Conservation (phyloP, 1,284 basidiomycete genomes). For the Ustilago hordei region DNA sequence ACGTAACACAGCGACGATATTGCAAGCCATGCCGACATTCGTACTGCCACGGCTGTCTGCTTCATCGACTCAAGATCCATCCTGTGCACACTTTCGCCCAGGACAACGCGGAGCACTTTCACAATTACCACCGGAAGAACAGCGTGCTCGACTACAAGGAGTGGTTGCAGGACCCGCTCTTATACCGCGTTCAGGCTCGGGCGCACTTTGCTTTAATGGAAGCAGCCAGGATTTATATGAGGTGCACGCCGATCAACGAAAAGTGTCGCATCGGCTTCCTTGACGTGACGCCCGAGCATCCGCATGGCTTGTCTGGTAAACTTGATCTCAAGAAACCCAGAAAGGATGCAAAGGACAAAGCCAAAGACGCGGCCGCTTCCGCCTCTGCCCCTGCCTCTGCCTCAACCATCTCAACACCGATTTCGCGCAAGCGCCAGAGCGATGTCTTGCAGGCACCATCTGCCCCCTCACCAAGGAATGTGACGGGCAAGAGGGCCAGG, state of each 20-base stretch:
- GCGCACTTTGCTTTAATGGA: slow-evolving; percentile 46
- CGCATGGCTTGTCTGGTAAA: slow-evolving; percentile 33
- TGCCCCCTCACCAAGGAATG: slow-evolving; percentile 8
- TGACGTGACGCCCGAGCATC: slow-evolving; percentile 28
- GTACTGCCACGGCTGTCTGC: slow-evolving; percentile 46
- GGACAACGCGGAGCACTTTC: slow-evolving; percentile 27
- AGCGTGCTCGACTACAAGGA: slow-evolving; percentile 48
- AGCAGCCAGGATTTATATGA: slow-evolving; percentile 35
- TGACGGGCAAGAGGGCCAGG: slow-evolving; percentile 21
- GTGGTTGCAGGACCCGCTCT: slow-evolving; percentile 41
- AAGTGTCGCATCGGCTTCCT: slow-evolving; percentile 45
- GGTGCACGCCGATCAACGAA: slow-evolving; percentile 22
- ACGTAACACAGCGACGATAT: slow-evolving; percentile 32
- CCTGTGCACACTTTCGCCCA: slow-evolving; percentile 46
- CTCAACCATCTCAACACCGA: slow-evolving; percentile 6
- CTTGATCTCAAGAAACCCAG: slow-evolving; percentile 13
- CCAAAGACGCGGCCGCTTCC: background rate
- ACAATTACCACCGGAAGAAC: slow-evolving; percentile 28
- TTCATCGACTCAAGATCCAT: slow-evolving; percentile 43
- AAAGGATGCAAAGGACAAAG: slow-evolving; percentile 12
- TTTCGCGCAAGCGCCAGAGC: slow-evolving; percentile 25
- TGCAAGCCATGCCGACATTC: slow-evolving; percentile 44
- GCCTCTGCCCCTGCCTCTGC: slow-evolving; percentile 11
- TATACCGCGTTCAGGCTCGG: slow-evolving; percentile 27
- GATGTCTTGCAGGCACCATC: slow-evolving; percentile 18